Evolutionary conservation across 371 early-diverging fungal genomes (phyloP).

Genomic region (Rhizomucor pusillus): DNA sequence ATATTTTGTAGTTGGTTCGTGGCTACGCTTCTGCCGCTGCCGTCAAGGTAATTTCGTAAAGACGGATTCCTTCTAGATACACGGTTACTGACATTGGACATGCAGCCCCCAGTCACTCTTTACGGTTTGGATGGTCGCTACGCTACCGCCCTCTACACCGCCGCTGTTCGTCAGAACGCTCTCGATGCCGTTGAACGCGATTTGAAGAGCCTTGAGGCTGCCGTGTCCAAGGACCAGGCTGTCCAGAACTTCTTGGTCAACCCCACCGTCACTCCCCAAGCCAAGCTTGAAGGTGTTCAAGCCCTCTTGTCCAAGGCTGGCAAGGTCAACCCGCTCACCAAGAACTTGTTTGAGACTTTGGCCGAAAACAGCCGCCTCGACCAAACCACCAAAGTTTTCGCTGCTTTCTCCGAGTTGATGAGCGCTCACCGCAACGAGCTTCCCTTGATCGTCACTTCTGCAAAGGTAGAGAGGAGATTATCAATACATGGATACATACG

Average conservation of each 20-base stretch:
- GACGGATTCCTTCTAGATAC: neutral
- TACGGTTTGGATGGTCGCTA: conserved; percentile 97
- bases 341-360: conserved; percentile 87
- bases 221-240: conserved; percentile 72
- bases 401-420: conserved; percentile 82
- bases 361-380: conserved; percentile 93
- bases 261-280: conserved; percentile 79
- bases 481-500: neutral
- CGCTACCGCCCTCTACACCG: conserved; percentile 95
- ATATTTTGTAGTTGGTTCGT: conserved; percentile 45
- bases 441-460: conserved; percentile 86
- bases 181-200: conserved; percentile 89
- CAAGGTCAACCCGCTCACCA: conserved; percentile 77
- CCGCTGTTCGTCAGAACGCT: conserved; percentile 82
- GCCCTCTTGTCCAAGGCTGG: conserved; percentile 58
- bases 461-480: too few species aligned
- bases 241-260: conserved; percentile 78
- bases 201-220: conserved; percentile 63
- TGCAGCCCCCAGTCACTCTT: conserved; percentile 79
- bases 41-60: conserved; percentile 41
- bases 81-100: neutral
- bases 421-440: conserved; percentile 92
- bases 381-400: conserved; percentile 80
- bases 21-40: conserved; percentile 54
- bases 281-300: conserved; percentile 77